Base-by-base conservation (phyloP, 352 stramenopile genomes). In the Phytopythium ostracodes region DNA sequence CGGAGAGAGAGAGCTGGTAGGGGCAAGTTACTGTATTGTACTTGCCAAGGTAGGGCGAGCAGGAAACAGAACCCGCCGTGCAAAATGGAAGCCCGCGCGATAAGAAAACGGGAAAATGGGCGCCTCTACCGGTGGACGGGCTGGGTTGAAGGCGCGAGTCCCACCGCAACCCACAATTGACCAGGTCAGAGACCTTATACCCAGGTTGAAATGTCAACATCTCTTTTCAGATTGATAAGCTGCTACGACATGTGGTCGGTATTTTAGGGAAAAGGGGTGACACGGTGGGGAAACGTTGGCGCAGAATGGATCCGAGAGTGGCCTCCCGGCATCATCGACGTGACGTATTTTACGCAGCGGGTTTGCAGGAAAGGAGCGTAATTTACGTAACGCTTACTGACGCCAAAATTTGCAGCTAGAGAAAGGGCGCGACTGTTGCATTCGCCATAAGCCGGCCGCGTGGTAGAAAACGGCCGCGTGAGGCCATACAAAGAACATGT, bases 101-200 rank as follows among this genome's bases (percentile, higher is more conserved):
- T 38, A 38, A 38, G 33, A 38, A 38, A 38, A 10, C 18, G 46
- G n/a, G 46, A 52, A 52, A 52, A 27, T 6, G n/a, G n/a, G 17
- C 24, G 18, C 25, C 49, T 38, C 33, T 38, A 38, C 33, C 33
- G 33, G 33, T 38, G 33, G 33, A 5, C 25, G 42, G 42, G 42
- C 42, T n/a, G 42, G 52, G 31, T 58, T 58, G 52, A 58, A 58
- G 52, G 10, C 35, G 35, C 20, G 17, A 54, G 47, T 54, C 24
- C 47, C 47, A 54, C 47, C 47, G 24, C 24, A 22, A 22, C 15
- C 15, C 7, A 10, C n/a, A 15, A n/a, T 22, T 18, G 27, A 56
- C 11, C 11, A 56, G 50, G 15, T 22, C 24, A 12, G 11, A 2
- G 50, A n/a, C 52, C 20, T 25, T 58, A 58, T 47, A 58, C 8